Percentiles rank a stretch among this genome's conserved stretches.
phyloP scores from a whole-genome alignment of 2,329 filamentous ascomycete genomes.

The Clarireedia homoeocarpa region DNA sequence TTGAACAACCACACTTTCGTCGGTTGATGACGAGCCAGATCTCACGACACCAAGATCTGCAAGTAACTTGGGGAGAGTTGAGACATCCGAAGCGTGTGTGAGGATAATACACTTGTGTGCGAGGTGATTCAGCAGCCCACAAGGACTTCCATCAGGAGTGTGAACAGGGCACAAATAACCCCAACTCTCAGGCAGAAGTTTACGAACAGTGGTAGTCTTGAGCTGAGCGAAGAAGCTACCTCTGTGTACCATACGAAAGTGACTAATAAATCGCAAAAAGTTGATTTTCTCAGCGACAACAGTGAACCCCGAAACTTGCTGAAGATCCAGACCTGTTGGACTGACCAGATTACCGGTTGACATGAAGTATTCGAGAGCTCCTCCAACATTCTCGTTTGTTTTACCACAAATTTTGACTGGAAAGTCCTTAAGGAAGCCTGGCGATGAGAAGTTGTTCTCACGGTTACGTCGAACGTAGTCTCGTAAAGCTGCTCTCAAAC shows the following conservation, averaged over 20 bases:
- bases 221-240: slow-evolving; percentile 97
- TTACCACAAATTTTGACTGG: slow-evolving; percentile 67
- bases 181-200: slow-evolving; percentile 93
- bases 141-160: slow-evolving; percentile 92
- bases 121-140: slow-evolving; percentile 89
- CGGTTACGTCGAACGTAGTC: slow-evolving; percentile 50
- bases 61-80: slow-evolving; percentile 64
- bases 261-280: slow-evolving; percentile 95
- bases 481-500: slow-evolving; percentile 44
- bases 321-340: slow-evolving; percentile 84
- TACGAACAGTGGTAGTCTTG: slow-evolving; percentile 94
- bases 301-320: slow-evolving; percentile 90
- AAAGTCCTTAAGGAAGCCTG: slow-evolving; percentile 74
- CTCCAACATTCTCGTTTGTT: slow-evolving; percentile 82
- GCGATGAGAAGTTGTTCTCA: slow-evolving; percentile 66
- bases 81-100: slow-evolving; percentile 67
- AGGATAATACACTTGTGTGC: slow-evolving; percentile 90
- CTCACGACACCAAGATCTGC: slow-evolving; percentile 72
- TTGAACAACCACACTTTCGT: slow-evolving; percentile 82
- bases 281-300: slow-evolving; percentile 99
- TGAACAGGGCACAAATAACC: slow-evolving; percentile 96
- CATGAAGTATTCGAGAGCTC: slow-evolving; percentile 86
- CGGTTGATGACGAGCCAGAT: slow-evolving; percentile 67
- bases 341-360: slow-evolving; percentile 92
- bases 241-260: slow-evolving; percentile 98